These are phyloP conservation scores for Boechera stricta DNA, from an alignment of 345 rosid species.

Conservation along the genomic window DNA sequence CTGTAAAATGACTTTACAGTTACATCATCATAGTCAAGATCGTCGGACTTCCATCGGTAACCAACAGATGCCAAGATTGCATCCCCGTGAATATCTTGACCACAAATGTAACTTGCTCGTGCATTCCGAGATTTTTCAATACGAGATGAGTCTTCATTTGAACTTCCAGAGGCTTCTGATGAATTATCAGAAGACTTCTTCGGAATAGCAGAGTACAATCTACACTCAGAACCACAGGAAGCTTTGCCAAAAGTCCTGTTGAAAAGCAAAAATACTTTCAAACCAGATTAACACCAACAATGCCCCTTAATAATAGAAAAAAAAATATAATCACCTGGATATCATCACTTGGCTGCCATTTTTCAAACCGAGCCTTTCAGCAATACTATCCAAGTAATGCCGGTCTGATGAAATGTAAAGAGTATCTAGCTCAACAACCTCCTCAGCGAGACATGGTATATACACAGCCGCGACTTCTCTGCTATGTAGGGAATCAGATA, in stretches of 20 bases:
- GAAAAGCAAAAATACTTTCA: slow-evolving; percentile 37
- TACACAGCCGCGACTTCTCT: slow-evolving; percentile 48
- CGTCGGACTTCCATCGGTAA: slow-evolving; percentile 72
- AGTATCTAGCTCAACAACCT: slow-evolving; percentile 54
- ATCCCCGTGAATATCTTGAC: slow-evolving; percentile 74
- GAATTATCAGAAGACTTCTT: slow-evolving; percentile 47
- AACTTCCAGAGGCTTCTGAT: slow-evolving; percentile 38
- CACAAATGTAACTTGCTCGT: slow-evolving; percentile 78
- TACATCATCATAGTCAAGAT: slow-evolving; percentile 70
- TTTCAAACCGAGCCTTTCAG: slow-evolving; percentile 60
- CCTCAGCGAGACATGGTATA: slow-evolving; percentile 58
- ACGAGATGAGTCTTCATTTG: slow-evolving; percentile 37
- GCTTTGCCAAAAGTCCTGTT: slow-evolving; percentile 84
- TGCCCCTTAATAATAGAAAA: not conserved
- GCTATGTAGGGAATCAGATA: slow-evolving; percentile 44
- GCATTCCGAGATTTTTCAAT: slow-evolving; percentile 58
- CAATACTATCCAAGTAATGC: slow-evolving; percentile 81
- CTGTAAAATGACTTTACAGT: slow-evolving; percentile 76
- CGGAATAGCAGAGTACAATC: slow-evolving; percentile 71
- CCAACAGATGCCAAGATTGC: slow-evolving; percentile 93
- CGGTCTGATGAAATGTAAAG: slow-evolving; percentile 54
- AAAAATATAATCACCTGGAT: slow-evolving; percentile 63
- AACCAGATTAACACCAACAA: slow-evolving; percentile 24
- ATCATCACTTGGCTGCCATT: slow-evolving; percentile 69
- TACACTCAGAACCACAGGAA: slow-evolving; percentile 84